Percentiles rank a stretch among this genome's conserved stretches.
These are phyloP conservation scores for Thymus mandschuricus DNA, from an alignment of 257 asterid genomes.

Conservation along the genomic window DNA sequence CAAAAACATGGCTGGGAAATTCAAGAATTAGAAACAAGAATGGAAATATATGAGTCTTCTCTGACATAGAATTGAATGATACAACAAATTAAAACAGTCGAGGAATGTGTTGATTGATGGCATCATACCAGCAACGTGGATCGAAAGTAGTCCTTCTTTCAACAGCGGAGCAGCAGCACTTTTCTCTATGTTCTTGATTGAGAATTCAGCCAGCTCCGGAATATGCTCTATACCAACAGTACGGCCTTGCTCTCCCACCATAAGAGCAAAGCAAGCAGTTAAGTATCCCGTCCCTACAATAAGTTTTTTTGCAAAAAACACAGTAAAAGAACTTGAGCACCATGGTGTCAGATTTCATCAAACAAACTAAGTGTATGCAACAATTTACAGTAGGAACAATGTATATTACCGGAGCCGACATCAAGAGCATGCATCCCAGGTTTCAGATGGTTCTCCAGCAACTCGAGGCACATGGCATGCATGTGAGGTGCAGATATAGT, in stretches of 20 bases:
- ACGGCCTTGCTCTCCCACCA: constrained; percentile 89
- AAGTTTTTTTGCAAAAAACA: neutral
- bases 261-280: constrained; percentile 91
- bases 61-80: neutral
- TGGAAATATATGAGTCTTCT: neutral
- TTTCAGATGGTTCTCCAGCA: constrained; percentile 73
- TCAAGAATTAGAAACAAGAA: neutral
- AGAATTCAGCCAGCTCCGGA: constrained; percentile 76
- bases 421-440: constrained; percentile 94
- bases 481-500: constrained; percentile 98
- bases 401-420: constrained; percentile 80
- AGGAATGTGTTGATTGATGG: constrained; percentile 1
- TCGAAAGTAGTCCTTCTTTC: constrained; percentile 67
- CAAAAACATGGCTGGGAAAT: neutral
- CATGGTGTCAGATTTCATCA: neutral
- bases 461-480: constrained; percentile 92
- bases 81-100: neutral
- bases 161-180: constrained; percentile 81
- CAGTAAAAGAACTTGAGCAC: constrained; percentile 6
- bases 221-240: constrained; percentile 92
- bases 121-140: constrained; percentile 76
- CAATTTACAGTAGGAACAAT: neutral
- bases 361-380: neutral
- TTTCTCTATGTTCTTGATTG: constrained; percentile 60
- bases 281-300: constrained; percentile 82